phyloP scores from a whole-genome alignment of 2,329 filamentous ascomycete species.

The Cyphellophora attinorum region DNA sequence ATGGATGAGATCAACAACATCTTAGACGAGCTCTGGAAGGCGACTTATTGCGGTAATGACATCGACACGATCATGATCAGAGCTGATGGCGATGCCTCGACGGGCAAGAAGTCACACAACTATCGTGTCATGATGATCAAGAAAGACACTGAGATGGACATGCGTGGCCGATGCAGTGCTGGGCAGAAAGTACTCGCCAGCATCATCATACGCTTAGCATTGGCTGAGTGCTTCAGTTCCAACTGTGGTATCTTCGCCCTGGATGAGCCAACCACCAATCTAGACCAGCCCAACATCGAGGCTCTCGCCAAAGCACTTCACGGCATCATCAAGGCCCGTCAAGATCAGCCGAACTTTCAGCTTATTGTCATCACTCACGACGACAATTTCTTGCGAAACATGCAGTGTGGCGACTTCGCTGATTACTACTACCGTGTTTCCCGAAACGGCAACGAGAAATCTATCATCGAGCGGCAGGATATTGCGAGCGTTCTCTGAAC shows the following conservation, averaged over 20 bases:
- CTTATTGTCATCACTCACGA: conserved; percentile 98
- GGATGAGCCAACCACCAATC: conserved; percentile 94
- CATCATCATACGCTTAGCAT: conserved; percentile 92
- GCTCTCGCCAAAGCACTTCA: conserved; percentile 77
- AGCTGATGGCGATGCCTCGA: conserved; percentile 65
- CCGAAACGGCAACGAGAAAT: conserved; percentile 77
- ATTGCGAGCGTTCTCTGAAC: conserved; percentile 37
- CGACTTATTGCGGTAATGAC: conserved; percentile 92
- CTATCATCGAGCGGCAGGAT: conserved; percentile 62
- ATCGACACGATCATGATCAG: conserved; percentile 94
- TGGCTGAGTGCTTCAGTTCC: conserved; percentile 92
- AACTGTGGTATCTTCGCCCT: conserved; percentile 95
- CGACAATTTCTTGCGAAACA: conserved; percentile 85
- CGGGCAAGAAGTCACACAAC: conserved; percentile 76
- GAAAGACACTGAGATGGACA: conserved; percentile 95
- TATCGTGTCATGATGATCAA: conserved; percentile 98
- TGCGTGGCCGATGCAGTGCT: conserved; percentile 93
- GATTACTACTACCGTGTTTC: conserved; percentile 85
- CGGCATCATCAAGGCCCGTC: conserved; percentile 73
- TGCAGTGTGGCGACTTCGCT: conserved; percentile 88
- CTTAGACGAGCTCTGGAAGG: conserved; percentile 91
- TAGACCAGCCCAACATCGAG: conserved; percentile 90
- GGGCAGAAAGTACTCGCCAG: conserved; percentile 93
- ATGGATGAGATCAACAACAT: conserved; percentile 98
- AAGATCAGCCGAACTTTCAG: conserved; percentile 89